A percentile compares a stretch with the other conserved stretches of the same genome.
Evolutionary conservation across 1,284 basidiomycete species (phyloP).

Genomic region (Rhodofomes roseus): DNA sequence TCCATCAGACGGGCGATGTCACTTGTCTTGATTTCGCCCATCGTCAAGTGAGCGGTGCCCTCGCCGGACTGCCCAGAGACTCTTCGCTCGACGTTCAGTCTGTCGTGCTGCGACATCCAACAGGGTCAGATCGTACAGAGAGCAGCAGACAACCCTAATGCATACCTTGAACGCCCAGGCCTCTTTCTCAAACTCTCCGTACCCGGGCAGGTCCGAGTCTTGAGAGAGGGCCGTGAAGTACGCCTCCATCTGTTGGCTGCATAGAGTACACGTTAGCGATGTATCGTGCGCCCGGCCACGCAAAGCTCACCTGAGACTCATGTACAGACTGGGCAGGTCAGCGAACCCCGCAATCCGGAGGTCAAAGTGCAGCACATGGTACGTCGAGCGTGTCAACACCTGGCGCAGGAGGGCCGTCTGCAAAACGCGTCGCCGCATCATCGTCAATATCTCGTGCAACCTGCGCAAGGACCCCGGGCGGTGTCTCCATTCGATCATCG

Average conservation of each 20-base stretch:
- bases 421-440: neutral
- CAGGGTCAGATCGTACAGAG: neutral
- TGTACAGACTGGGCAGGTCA: conserved; percentile 71
- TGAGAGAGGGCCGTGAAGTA: conserved; percentile 63
- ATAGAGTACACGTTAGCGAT: neutral
- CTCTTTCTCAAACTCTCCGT: conserved; percentile 69
- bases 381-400: conserved; percentile 61
- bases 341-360: conserved; percentile 81
- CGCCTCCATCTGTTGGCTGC: conserved; percentile 73
- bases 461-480: conserved; percentile 2
- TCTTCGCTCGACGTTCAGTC: conserved; percentile 64
- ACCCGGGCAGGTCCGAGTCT: conserved; percentile 51
- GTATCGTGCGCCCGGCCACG: neutral
- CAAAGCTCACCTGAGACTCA: conserved; percentile 43
- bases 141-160: neutral
- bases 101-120: conserved; percentile 52
- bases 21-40: conserved; percentile 58
- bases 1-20: conserved; percentile 84
- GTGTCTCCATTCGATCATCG: neutral
- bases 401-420: conserved; percentile 76
- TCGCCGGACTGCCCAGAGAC: conserved; percentile 29
- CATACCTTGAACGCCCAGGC: conserved; percentile 73
- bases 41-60: conserved; percentile 29
- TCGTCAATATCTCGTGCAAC: neutral
- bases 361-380: conserved; percentile 81